Evolutionary conservation across 805 yeast genomes (phyloP).

Genomic region (Candida chauliodis): DNA sequence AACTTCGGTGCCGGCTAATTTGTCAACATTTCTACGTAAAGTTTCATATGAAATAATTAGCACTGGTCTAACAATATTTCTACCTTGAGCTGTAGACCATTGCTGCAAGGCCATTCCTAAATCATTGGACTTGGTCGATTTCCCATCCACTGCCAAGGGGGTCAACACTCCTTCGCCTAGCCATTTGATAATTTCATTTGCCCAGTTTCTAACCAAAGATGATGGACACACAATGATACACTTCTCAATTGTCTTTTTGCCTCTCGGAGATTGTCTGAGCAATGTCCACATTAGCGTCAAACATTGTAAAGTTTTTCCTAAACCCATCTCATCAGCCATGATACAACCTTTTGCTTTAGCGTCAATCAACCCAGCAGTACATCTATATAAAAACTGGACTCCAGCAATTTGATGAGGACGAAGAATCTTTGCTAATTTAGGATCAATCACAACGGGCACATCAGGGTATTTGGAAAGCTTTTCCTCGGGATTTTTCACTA

Average conservation of each 20-base stretch:
- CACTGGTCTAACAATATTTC: conserved; percentile 89
- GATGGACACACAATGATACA: conserved; percentile 93
- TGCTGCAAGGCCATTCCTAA: conserved; percentile 84
- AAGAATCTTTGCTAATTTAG: conserved; percentile 72
- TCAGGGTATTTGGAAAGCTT: conserved; percentile 58
- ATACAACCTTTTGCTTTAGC: conserved; percentile 85
- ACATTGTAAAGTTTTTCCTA: conserved; percentile 94
- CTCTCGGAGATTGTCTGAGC: conserved; percentile 63
- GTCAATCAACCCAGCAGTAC: conserved; percentile 84
- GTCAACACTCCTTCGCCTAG: conserved; percentile 91
- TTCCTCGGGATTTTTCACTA: conserved; percentile 49
- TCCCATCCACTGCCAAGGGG: conserved; percentile 84
- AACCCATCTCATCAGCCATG: conserved; percentile 97
- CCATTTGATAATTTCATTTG: conserved; percentile 91
- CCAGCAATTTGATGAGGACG: conserved; percentile 98
- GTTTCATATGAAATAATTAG: conserved; percentile 94
- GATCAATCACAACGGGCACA: conserved; percentile 96
- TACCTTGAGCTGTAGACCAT: conserved; percentile 75
- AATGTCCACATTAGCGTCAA: conserved; percentile 90
- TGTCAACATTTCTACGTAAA: conserved; percentile 75
- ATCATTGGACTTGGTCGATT: conserved; percentile 66
- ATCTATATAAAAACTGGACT: conserved; percentile 82
- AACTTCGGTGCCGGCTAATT: conserved; percentile 72
- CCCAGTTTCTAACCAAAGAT: conserved; percentile 94
- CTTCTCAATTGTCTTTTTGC: conserved; percentile 75